Base-by-base conservation (phyloP, 176 grass and related monocot species). In the Avena sativa region DNA sequence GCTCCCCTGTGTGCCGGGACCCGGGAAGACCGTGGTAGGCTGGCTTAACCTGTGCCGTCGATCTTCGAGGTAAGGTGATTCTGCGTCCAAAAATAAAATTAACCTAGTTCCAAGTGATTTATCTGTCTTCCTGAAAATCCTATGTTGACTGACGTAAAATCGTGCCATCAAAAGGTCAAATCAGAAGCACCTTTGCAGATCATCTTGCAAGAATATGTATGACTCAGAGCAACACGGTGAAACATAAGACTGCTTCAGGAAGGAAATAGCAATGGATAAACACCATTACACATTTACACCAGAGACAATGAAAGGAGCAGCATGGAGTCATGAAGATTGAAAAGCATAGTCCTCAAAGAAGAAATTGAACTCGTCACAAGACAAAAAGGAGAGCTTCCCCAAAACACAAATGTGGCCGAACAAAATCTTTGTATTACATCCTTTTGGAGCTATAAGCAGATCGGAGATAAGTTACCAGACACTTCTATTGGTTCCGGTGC, bases 401-500 rank as follows among this genome's bases (percentile, higher is more conserved):
- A 66, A 14, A 79, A 79, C 56, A 72, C 65, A 83, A 61, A 74
- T 65, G 76, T 70, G 69, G 51, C 70, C 50, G 2, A 67, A 76
- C 80, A 78, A 75, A 49, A 62, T 46, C 40, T 83, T 81, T 32
- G 85, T 86, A 85, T 86, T 63, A 79, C 21, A 83, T 89, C 66
- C 86, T 73, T 84, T 68, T 10, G 48, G 79, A 81, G 58, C 49
- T 85, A 62, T 73, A 64, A 86, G 79, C 87, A 83, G 83, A 88
- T 83, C 36, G 21, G 44, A 89, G 75, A 49, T 79, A 82, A 86
- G 57, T 34, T 28, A 43, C 83, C 70, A 61, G 28, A 83, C 86
- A 77, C 61, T 78, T 88, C 69, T 28, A 28, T 79, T 78, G 21
- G 51, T 46, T 81, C 82, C 89, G 28, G 61, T 85, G 71, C 71